Conservation (phyloP, 352 stramenopile species). For the Pythium chondricola region DNA sequence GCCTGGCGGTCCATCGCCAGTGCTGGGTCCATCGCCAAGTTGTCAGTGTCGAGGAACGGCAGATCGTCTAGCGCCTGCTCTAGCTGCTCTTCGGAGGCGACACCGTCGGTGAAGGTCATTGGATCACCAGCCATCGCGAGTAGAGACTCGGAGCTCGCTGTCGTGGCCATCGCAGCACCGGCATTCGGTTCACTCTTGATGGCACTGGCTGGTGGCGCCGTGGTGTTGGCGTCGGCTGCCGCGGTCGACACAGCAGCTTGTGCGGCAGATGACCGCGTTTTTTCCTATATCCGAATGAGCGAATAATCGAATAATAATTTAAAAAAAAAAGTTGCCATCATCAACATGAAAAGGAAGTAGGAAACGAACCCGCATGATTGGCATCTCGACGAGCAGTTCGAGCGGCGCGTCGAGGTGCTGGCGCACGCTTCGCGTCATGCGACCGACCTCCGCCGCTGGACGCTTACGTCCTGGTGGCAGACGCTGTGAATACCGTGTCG, state of each 20-base stretch:
- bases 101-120: slow-evolving; percentile 17
- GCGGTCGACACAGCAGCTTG: slow-evolving; percentile 2
- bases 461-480: slow-evolving; percentile 49
- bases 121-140: slow-evolving; percentile 18
- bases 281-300: neutral
- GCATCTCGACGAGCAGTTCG: slow-evolving; percentile 62
- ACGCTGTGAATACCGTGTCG: no score
- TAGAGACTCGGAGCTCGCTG: slow-evolving; percentile 18
- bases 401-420: slow-evolving; percentile 70
- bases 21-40: slow-evolving; percentile 30
- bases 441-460: slow-evolving; percentile 39
- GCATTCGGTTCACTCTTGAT: slow-evolving; percentile 1
- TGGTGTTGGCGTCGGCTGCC: no score
- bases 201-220: no score
- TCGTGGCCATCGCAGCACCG: neutral
- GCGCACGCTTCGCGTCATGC: slow-evolving; percentile 74
- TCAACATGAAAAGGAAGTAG: neutral
- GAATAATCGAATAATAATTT: no score
- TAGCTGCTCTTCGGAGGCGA: slow-evolving; percentile 68
- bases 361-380: slow-evolving; percentile 31
- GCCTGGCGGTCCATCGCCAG: slow-evolving; percentile 7
- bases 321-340: neutral
- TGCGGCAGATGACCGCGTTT: neutral
- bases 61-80: slow-evolving; percentile 66
- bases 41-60: slow-evolving; percentile 66